Evolutionary conservation across 2,329 filamentous ascomycete genomes (phyloP).

Genomic region (Chalaropsis ovoidea): DNA sequence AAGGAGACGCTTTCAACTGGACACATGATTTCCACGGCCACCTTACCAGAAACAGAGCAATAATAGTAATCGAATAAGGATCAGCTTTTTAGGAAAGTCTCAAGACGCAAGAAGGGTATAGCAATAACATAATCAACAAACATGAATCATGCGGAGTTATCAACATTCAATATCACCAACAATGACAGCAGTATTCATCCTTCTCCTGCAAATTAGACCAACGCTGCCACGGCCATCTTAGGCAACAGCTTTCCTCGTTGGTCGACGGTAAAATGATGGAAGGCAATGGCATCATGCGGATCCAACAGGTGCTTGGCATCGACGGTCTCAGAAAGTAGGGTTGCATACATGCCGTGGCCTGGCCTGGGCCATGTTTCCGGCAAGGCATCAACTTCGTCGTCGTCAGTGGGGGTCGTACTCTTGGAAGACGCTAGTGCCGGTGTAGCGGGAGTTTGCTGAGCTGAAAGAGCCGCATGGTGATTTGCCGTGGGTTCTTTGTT

Average conservation of each 20-base stretch:
- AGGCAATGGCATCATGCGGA: conserved; percentile 37
- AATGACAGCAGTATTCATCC: not conserved
- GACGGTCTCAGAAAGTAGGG: conserved; percentile 34
- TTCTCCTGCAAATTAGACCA: conserved; percentile 14
- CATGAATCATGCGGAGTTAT: not conserved
- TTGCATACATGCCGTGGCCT: conserved; percentile 36
- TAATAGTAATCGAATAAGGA: not conserved
- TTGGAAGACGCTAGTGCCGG: conserved; percentile 20
- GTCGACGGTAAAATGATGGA: conserved; percentile 39
- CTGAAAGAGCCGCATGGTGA: conserved; percentile 4
- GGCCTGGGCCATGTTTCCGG: conserved; percentile 37
- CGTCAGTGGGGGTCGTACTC: conserved; percentile 25
- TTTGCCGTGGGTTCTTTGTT: conserved; percentile 8
- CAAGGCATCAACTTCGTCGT: conserved; percentile 32
- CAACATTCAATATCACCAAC: not conserved
- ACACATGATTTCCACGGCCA: not conserved
- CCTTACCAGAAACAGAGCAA: not conserved
- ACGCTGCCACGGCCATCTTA: conserved; percentile 25
- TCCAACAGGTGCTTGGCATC: conserved; percentile 34
- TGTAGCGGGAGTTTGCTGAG: conserved; percentile 10
- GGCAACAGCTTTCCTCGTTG: conserved; percentile 19
- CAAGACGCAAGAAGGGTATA: not conserved
- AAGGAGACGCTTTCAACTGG: no score
- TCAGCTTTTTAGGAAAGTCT: not conserved
- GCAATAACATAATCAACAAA: not conserved